Evolutionary conservation across 345 rosid species (phyloP), one percentile per base, ranked within the genome.

Genomic region (Stellera chamaejasme): DNA sequence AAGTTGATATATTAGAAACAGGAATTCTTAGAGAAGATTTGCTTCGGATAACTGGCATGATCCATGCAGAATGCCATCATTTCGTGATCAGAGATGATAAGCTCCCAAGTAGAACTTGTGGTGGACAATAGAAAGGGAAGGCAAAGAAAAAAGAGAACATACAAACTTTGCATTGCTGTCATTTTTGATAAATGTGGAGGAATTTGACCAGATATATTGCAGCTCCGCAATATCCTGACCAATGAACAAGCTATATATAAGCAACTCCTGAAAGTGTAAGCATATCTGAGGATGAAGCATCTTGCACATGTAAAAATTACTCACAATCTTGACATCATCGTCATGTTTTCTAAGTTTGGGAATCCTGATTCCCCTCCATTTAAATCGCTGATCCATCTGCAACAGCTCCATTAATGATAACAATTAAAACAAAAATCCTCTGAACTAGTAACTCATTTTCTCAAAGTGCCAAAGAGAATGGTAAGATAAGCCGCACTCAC

Each of bases 371-470:
- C 55, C n/a, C 69, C 65, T 60, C 75, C 79, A 16, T n/a, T 61
- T 45, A 76, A 58, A 54, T 81, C 81, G 50, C 79, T 76, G 42
- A 81, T 69, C 59, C 79, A 75, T 66, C 87, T 81, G 87, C 23
- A 54, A 36, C 16, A 2, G 26, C 27, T 15, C n/a, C 48, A 52
- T 9, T 43, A 26, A 6, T 43, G 45, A 25, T 10, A 52, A 3
- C 26, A 13, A 23, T 27, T 14, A 5, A 26, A 25, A 32, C 9
- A 8, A 32, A 32, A 32, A 32, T 5, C 6, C 39, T 32, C 39
- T 32, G 39, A 32, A 5, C 39, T 32, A 32, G 39, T 3, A 32
- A 32, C 5, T 32, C 5, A 32, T 32, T 32, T 32, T 32, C 39
- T 32, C 39, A 32, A 32, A 32, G 39, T 32, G 39, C 39, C 5